These are phyloP conservation scores for Corynascus novoguineensis DNA, from an alignment of 495 filamentous ascomycete genomes.

Conservation along the genomic window DNA sequence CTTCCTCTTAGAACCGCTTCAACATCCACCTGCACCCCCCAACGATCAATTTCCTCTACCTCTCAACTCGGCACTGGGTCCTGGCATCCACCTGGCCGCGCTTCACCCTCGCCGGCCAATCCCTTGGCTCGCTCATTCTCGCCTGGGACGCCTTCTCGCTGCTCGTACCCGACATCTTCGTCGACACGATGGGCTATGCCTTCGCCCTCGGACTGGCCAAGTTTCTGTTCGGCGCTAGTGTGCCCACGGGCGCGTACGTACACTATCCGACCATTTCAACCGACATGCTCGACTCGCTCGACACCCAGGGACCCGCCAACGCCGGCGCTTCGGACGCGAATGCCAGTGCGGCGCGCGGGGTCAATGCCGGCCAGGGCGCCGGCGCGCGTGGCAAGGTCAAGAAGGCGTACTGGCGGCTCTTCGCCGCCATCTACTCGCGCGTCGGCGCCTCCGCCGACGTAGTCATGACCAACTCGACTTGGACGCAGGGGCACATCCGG, in stretches of 20 bases:
- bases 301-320: conserved; percentile 50
- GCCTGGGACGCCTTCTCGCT: conserved; percentile 91
- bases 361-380: conserved; percentile 74
- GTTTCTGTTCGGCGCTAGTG: conserved; percentile 62
- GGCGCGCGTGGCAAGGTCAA: conserved; percentile 64
- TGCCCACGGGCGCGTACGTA: conserved; percentile 90
- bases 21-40: conserved; percentile 85
- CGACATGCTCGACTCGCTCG: conserved; percentile 86
- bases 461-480: conserved; percentile 94
- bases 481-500: conserved; percentile 83
- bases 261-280: conserved; percentile 98
- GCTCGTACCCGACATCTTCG: conserved; percentile 84
- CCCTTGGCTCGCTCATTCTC: conserved; percentile 75
- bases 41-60: conserved; percentile 80
- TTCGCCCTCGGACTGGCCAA: conserved; percentile 81
- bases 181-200: conserved; percentile 98
- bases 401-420: conserved; percentile 76
- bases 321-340: conserved; percentile 31
- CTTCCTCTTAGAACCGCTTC: conserved; percentile 63
- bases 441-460: conserved; percentile 79
- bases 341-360: conserved; percentile 47
- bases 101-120: conserved; percentile 93
- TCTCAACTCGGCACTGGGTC: conserved; percentile 80
- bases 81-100: conserved; percentile 78
- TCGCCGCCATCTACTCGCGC: conserved; percentile 72